Evolutionary conservation across 1,139 yeast genomes (phyloP), one percentile per base, ranked within the genome.

Genomic region (Yamadazyma buinensis): DNA sequence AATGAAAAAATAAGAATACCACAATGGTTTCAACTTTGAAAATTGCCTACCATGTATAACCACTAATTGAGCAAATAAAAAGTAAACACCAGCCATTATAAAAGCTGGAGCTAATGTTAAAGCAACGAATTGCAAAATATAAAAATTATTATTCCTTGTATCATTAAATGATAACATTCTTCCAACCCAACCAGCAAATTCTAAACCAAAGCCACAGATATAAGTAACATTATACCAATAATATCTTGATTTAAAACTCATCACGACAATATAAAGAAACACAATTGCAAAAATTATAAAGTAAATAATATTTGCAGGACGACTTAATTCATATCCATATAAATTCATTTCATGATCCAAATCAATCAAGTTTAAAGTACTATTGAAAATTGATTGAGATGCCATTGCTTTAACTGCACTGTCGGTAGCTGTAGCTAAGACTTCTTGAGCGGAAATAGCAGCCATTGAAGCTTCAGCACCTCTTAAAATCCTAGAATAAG

Each of bases 21-120:
- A 71, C 78, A 84, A 77, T 3, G 97, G 96, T 44, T 72, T 75
- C 39, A 88, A 56, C 0, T 73, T 51, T 1, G 94, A 77, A 48
- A 64, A 80, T 28, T 67, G 56, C 33, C 75, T 64, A 6, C 95
- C 95, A 54, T 77, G 84, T 7, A 85, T 64, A 34, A 83, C 77
- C 29, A 84, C 77, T 42, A 84, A 48, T 55, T 85, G 87, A 4
- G 88, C 94, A 48, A 87, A 68, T 34, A 82, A 61, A 49, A 77
- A 84, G 59, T 88, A 88, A 7, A 88, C 68, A 5, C 95, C 96
- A 4, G 84, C 97, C 88, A 86, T 84, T 35, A 85, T 69, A 55
- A 90, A 87, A 6, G 92, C 92, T 0, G 97, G 97, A 0, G 88
- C 92, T 34, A 88, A 62, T 0, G 95, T 86, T 41, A 87, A 64